Evolutionary conservation across 768 basidiomycete species (phyloP), one percentile per base, ranked within the genome.

Genomic region (Mrakia gelida): DNA sequence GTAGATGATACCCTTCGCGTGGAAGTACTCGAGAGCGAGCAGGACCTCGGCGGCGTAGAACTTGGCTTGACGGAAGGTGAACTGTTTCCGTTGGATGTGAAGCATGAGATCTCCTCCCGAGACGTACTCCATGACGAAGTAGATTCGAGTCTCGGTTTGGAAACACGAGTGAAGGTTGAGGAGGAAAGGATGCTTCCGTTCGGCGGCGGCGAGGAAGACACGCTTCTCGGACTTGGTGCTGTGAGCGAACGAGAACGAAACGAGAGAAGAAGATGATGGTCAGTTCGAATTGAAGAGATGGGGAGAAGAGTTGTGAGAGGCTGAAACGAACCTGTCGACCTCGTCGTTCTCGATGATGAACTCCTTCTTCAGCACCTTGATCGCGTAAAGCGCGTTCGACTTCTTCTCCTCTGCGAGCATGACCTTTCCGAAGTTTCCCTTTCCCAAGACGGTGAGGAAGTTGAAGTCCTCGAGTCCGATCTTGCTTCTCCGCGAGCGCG

Each of bases 271-370:
- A 10, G 49, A 52, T 2, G 49, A 45, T 1, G 49, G 49, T 30
- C 23, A 10, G 49, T 28, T 23, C 16, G 10, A 62, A 30, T 49
- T n/a, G 30, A 67, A 26, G 18, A 1, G 68, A 70, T 8, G 56
- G 34, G 15, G 41, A 41, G 26, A n/a, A 21, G 43, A 30, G 45
- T 8, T 59, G 1, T 6, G 23, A 0, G 26, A 30, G 26, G 23
- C 0, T 38, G 30, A 26, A 78, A 79, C 88, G 76, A 81, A 96
- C 96, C 95, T 97, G 86, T 98, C 97, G 4, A 99, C 95, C 87
- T 98, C 97, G 85, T 99, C 97, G 80, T 99, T 98, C 84, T 99
- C 97, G 82, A 99, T 98, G 84, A 99, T 98, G 83, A 99, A 98
- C 86, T 98, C 97, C 84, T 99, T 99, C 88, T 99, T 99, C 84